Base-by-base conservation (phyloP, 805 yeast genomes). In the Alloascoidea hylecoeti region DNA sequence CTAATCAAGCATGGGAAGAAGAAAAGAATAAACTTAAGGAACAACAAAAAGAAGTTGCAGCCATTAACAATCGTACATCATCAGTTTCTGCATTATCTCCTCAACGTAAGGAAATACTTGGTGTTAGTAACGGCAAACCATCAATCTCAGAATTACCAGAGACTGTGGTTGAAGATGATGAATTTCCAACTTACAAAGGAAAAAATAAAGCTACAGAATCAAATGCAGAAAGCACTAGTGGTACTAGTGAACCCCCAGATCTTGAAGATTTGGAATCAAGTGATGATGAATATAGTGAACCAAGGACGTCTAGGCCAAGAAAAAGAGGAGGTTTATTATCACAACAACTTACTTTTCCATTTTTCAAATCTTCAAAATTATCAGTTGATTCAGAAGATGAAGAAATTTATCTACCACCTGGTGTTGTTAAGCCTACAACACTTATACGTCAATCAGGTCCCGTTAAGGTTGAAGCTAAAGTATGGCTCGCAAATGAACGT, bases 401-500 rank as follows among this genome's bases (percentile, higher is more conserved):
- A 49, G 96, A 88, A 54, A 69, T 85, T 35, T 75, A 69, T 16
- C 64, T 89, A 41, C 98, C 98, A 9, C 75, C 81, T 2, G 97
- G 97, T 13, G 97, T 89, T 15, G 65, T 66, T 35, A 82, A 79
- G 52, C 98, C 98, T 39, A 73, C 70, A 17, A 63, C 68, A 19
- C 72, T 82, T 59, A 68, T 89, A 49, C 82, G 88, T 52, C 86
- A 86, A 55, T 78, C 88, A 17, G 95, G 96, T 4, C 92, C 96
- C 1, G 73, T 86, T 40, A 86, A 82, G 58, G 88, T 92, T 41
- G 98, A 92, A 63, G 94, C 97, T 18, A 92, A 92, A 54, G 98
- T 92, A 12, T 92, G 97, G 96, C 68, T 92, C 45, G 98, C 98
- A 18, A 92, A 92, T 53, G 98, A 92, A 63, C 79, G 98, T 57